Base-by-base conservation (phyloP, 495 filamentous ascomycete species). In the Annulohypoxylon maeteangense region DNA sequence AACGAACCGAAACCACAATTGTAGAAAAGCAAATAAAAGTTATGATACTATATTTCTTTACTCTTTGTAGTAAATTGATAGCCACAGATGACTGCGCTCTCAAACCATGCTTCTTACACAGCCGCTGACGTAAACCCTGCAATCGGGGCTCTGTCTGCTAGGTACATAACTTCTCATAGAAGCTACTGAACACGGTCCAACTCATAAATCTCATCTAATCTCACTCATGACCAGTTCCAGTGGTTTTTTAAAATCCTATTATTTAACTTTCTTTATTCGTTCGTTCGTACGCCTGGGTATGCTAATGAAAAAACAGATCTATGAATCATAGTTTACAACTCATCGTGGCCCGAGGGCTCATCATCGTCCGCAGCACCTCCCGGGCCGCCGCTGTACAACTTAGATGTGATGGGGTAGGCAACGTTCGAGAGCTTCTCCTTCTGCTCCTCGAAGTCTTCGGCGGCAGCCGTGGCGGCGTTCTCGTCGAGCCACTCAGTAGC, bases 381-480 rank as follows among this genome's bases (percentile, higher is more conserved):
- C 69, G 85, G 40, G n/a, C 40, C 88, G 74, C 88, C 88, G 78
- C 89, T 85, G 84, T 99, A 97, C 57, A 97, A 84, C 88, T 99
- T 99, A 86, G 91, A 95, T 76, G 95, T 99, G 84, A 99, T 99
- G 34, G 95, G 95, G 85, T 98, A 98, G 22, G 95, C 95, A 62
- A 98, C 92, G 82, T 90, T 90, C 75, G 91, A 95, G 71, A 99
- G 89, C 87, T 97, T 97, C 91, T 99, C 95, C 88, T 95, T 97
- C 86, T 98, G 94, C 89, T 99, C 95, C 80, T 97, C 93, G 75
- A 98, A 98, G 85, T 98, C 95, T 86, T 98, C 96, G 58, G 90
- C 85, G 67, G 86, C 88, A 64, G 95, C 95, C 55, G 91, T 91
- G 65, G 88, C 88, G 68, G 89, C 94, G 84, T 98, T 95, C 89